Evolutionary conservation across 73 alveolate genomes (phyloP), one percentile per base, ranked within the genome.

Genomic region (Paramecium bursaria): DNA sequence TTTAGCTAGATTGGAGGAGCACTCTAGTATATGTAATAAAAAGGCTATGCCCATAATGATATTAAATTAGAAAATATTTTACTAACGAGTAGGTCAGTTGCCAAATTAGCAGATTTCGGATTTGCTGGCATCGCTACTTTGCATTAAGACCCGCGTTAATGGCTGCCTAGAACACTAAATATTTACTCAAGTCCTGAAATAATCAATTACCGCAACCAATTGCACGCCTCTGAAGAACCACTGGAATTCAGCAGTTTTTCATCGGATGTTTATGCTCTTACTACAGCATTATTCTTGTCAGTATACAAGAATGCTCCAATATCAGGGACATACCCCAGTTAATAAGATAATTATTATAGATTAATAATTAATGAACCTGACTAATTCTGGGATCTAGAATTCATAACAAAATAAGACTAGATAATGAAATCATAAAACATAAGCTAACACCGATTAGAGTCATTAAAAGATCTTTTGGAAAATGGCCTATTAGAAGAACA

Each of bases 31-130:
- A 21, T 67, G 19, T 57, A 67, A 21, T 67, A 35, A 1, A 39
- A 67, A 15, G 6, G 44, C 50, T 39, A 39, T 39, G 82, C 82
- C 10, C 82, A 67, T n/a, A 67, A 67, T 30, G 82, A 67, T 42
- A 67, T 67, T 14, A 67, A 67, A 14, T 44, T 67, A n/a, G 82
- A 67, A 42, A 67, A 67, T 15, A 67, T 67, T 39, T 23, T 67
- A 13, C 60, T 67, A 3, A 6, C 44, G 19, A 67, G 4, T 7
- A 31, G 82, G 22, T 21, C 33, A 19, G 49, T 44, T 39, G 35
- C 22, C 30, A 67, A 67, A 44, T 15, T 67, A 26, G 82, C 82
- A 15, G 82, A 67, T 67, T 67, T 67, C 44, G 82, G 82, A 3
- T 67, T 67, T 47, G 21, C 50, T 42, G 33, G 44, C 13, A 67